A percentile compares a stretch with the other conserved stretches of the same genome.
Conservation (phyloP, 495 filamentous ascomycete species). For the Lepidopterella palustris region DNA sequence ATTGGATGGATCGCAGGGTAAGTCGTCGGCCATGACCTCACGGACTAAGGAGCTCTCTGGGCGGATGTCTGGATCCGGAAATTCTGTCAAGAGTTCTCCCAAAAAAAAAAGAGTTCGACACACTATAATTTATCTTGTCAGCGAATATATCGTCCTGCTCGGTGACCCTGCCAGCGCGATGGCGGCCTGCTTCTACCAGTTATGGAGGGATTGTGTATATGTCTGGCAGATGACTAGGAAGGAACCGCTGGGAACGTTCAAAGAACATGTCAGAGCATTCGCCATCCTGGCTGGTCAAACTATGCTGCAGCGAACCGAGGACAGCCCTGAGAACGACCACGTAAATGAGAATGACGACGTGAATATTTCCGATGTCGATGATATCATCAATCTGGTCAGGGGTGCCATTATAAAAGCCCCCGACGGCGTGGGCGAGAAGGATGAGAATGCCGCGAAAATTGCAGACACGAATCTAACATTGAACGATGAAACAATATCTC, state of each 20-base stretch:
- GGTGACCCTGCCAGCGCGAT: conserved; percentile 1
- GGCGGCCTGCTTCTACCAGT: background rate
- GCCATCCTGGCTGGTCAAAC: background rate
- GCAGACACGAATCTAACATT: background rate
- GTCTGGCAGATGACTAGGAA: background rate
- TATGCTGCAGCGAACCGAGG: background rate
- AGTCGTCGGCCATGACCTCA: background rate
- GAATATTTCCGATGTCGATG: background rate
- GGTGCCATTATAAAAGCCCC: background rate
- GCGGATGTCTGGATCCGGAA: background rate
- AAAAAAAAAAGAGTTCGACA: background rate
- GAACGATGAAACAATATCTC: background rate
- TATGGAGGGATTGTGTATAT: background rate
- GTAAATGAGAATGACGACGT: background rate
- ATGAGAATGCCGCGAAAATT: background rate
- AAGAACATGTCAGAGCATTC: background rate
- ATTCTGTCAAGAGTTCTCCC: background rate
- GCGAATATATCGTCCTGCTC: background rate
- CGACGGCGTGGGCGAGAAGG: background rate
- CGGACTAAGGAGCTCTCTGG: background rate
- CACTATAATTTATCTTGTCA: background rate
- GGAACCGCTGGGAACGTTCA: background rate
- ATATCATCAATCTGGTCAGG: background rate
- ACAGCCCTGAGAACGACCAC: background rate
- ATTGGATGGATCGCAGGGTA: background rate